Evolutionary conservation across 2,329 filamentous ascomycete genomes (phyloP), one percentile per base, ranked within the genome.

Genomic region (Daldinia sp.): DNA sequence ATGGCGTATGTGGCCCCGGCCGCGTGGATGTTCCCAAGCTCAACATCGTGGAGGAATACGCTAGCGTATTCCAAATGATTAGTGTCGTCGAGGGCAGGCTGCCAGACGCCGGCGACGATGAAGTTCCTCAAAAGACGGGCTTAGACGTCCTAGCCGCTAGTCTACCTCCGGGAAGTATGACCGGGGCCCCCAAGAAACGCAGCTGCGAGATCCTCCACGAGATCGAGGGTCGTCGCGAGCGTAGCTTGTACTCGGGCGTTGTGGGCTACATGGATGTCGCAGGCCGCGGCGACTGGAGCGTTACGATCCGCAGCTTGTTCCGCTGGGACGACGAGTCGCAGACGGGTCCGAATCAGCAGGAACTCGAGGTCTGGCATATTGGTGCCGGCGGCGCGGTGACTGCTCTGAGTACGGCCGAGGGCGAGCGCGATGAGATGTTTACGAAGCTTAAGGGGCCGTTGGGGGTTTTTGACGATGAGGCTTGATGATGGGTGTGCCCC

Each of bases 161-260:
- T 48, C 82, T 98, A 0, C 94, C 95, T 0, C 93, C 95, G 0
- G 94, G 95, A 0, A 94, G 91, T 71, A 98, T 98, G 95, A 98
- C 94, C 1, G 95, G 95, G 5, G 94, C 94, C 0, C 95, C 94
- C 0, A 98, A 98, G 81, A 94, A 94, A 78, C 86, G 94, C 48
- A 94, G 91, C 67, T 97, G 94, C 75, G 90, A 96, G 80, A 85
- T 97, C 47, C 81, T 98, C 17, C 82, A 84, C 61, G 78, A 82
- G 3, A 83, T 97, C 39, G 94, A 97, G 77, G 78, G 77, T 15
- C 75, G 81, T 3, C 77, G 80, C 59, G 85, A 88, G 69, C 82
- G 94, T 52, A 89, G 92, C 29, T 78, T 97, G 51, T 97, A 97
- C 77, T 92, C 92, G 5, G 93, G 95, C 17, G 91, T 96, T 1